These are phyloP conservation scores for Helotiales sp. DNA, from an alignment of 2,329 filamentous ascomycete species.

Conservation along the genomic window DNA sequence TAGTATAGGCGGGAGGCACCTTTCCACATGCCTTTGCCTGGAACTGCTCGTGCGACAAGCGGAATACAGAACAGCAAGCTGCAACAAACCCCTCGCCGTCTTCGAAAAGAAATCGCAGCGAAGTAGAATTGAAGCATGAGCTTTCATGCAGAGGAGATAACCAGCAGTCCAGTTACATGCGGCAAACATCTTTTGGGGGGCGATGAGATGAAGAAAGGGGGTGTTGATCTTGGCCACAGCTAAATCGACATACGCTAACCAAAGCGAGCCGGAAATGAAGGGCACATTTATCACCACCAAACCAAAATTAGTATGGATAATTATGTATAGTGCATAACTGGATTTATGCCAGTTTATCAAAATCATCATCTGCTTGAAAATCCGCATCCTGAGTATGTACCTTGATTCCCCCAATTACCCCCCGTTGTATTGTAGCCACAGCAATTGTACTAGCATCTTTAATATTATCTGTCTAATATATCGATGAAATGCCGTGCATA, in stretches of 20 bases:
- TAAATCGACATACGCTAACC: neutral
- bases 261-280: neutral
- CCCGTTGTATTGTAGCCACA: neutral
- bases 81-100: no score
- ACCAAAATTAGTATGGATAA: neutral
- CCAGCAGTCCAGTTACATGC: no score
- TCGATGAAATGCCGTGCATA: neutral
- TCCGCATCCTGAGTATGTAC: neutral
- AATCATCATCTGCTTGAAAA: neutral
- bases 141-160: no score
- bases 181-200: no score
- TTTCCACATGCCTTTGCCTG: no score
- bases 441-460: neutral
- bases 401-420: neutral
- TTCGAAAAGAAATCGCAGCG: no score
- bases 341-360: neutral
- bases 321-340: neutral
- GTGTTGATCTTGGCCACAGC: no score
- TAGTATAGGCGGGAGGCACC: no score
- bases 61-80: no score
- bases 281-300: neutral
- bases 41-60: no score
- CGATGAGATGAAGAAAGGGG: no score
- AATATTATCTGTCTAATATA: neutral
- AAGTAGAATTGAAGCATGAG: no score